Conservation (phyloP, 2,329 filamentous ascomycete genomes). For the Ceratocystis papillata region DNA sequence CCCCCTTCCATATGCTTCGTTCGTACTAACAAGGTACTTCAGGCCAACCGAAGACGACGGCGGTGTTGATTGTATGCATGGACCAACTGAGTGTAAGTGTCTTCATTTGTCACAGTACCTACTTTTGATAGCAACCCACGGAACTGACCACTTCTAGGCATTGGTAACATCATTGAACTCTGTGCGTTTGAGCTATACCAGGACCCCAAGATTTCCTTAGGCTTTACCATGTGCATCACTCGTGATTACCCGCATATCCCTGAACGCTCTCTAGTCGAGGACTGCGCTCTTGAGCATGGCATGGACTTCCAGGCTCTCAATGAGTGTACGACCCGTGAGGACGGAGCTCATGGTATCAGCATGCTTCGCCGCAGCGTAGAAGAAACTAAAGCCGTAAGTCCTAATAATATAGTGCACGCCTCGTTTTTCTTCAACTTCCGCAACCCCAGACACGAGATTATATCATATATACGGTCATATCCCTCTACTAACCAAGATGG, state of each 20-base stretch:
- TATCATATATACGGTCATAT: neutral
- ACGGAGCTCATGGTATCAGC: constrained; percentile 58
- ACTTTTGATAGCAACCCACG: neutral
- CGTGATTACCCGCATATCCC: constrained; percentile 69
- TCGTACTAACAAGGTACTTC: neutral
- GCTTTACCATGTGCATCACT: constrained; percentile 85
- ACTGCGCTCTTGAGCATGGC: constrained; percentile 83
- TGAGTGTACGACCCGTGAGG: constrained; percentile 65
- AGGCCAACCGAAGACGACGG: constrained; percentile 58
- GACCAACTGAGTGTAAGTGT: constrained; percentile 60
- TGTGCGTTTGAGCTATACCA: constrained; percentile 77
- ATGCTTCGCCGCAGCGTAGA: constrained; percentile 58
- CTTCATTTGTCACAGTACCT: no score
- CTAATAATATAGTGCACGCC: neutral
- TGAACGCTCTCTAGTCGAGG: constrained; percentile 62
- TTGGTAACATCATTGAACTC: constrained; percentile 89
- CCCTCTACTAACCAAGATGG: neutral
- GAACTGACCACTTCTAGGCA: constrained; percentile 35
- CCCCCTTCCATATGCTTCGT: neutral
- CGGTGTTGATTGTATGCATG: constrained; percentile 80
- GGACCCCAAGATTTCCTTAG: constrained; percentile 75
- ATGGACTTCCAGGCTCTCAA: constrained; percentile 75
- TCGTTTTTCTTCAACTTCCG: neutral
- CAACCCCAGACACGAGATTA: neutral
- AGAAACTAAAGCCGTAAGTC: constrained; percentile 46